A percentile compares a stretch with the other conserved stretches of the same genome.
Conservation (phyloP, 352 stramenopile species). For the Globisporangium barbulae region DNA sequence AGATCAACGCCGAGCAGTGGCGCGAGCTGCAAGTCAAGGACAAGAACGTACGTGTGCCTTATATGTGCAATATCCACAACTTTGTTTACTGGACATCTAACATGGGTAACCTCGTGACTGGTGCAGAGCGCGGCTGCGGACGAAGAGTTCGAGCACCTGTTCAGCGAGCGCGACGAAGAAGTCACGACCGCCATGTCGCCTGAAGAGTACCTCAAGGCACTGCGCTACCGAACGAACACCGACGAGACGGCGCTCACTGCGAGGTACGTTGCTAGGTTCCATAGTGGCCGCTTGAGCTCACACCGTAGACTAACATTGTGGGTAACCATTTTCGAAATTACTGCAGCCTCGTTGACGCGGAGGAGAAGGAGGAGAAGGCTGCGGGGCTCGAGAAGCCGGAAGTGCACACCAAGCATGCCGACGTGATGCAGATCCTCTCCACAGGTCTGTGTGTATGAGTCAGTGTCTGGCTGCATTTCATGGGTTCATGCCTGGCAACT, state of each 20-base stretch:
- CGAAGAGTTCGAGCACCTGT: slow-evolving; percentile 80
- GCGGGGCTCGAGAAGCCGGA: slow-evolving; percentile 13
- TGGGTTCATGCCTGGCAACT: not conserved
- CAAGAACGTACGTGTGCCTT: slow-evolving; percentile 46
- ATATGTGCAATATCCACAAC: not conserved
- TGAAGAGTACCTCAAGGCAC: slow-evolving; percentile 66
- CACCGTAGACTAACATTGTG: not conserved
- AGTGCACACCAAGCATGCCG: slow-evolving; percentile 30
- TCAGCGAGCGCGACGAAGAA: slow-evolving; percentile 79
- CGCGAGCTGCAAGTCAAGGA: slow-evolving; percentile 67
- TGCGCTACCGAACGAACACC: slow-evolving; percentile 58
- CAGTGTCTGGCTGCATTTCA: not conserved
- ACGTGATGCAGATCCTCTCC: slow-evolving; percentile 25
- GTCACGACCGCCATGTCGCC: slow-evolving; percentile 65
- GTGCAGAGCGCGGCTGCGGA: slow-evolving; percentile 29
- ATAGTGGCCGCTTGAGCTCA: not conserved
- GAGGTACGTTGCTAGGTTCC: slow-evolving; percentile 24
- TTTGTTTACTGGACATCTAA: not conserved
- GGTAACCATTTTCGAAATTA: slow-evolving; percentile 8
- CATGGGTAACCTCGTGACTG: not conserved
- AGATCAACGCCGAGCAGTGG: slow-evolving; percentile 80
- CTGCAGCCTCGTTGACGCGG: slow-evolving; percentile 23
- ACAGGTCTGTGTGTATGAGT: slow-evolving; percentile 10
- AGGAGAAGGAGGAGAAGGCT: slow-evolving; percentile 43
- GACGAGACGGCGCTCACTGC: slow-evolving; percentile 22